Base-by-base conservation (phyloP, 2,329 filamentous ascomycete genomes). In the Polychaeton citri region DNA sequence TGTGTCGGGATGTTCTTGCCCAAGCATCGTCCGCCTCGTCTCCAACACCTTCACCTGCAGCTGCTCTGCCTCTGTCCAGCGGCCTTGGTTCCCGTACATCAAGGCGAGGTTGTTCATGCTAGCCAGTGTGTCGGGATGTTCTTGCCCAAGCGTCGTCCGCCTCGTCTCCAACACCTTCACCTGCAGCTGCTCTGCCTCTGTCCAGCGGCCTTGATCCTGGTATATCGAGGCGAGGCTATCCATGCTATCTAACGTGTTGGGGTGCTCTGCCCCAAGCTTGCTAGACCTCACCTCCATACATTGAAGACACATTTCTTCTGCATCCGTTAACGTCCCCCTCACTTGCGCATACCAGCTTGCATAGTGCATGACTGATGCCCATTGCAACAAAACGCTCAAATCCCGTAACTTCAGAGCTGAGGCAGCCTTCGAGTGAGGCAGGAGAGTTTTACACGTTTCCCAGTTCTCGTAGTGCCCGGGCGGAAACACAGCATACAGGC, bases 381-480 rank as follows among this genome's bases (percentile, higher is more conserved):
- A 37, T 32, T 32, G n/a, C 13, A 39, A 20, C 9, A 39, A n/a
- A 15, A 36, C 24, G 4, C 9, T 6, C 31, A 2, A n/a, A 21
- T 16, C 21, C 12, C 16, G 17, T 26, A 17, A 18, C 12, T 13
- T 18, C 18, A 38, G 26, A 38, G 33, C n/a, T 7, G 32, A 36
- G 9, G 35, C 48, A 28, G 30, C 40, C 38, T 45, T 38, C 3
- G 44, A 50, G 43, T 60, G 55, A 20, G 57, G 43, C 35, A 54
- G 54, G 8, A 61, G 48, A 18, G 34, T 21, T 36, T 46, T 45
- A 38, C 56, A 61, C 15, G n/a, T 46, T 30, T 24, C 21, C 21
- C 21, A 24, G 21, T 24, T 24, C 21, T 24, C 21, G 21, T 24
- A 24, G 7, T 24, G 7, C 21, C 21, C 21, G 21, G 21, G 7